Evolutionary conservation across 2,329 filamentous ascomycete species (phyloP).

Genomic region (Aspergillus bombycis): DNA sequence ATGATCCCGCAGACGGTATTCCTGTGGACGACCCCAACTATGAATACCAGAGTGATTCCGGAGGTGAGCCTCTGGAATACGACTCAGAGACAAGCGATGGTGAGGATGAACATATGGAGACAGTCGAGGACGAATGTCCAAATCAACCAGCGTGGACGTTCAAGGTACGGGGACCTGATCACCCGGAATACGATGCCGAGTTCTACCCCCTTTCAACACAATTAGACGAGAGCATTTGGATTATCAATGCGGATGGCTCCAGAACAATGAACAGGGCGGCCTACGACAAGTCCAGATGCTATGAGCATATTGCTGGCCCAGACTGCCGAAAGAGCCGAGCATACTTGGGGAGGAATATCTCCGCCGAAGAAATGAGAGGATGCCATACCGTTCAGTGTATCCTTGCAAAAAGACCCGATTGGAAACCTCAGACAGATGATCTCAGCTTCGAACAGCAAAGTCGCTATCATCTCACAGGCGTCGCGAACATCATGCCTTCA

Average conservation of each 20-base stretch:
- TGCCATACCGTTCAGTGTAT: neutral
- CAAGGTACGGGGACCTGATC: neutral
- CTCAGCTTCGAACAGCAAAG: neutral
- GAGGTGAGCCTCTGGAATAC: neutral
- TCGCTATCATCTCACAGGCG: neutral
- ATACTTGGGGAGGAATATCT: neutral
- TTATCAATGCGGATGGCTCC: neutral
- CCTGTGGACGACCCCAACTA: neutral
- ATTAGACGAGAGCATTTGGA: neutral
- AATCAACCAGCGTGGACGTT: neutral
- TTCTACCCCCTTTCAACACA: neutral
- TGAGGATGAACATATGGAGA: neutral
- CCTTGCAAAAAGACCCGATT: neutral
- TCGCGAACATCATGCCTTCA: neutral
- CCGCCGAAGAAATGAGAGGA: neutral
- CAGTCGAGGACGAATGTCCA: rapidly evolving
- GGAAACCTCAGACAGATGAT: neutral
- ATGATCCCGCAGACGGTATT: neutral
- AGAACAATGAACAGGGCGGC: neutral
- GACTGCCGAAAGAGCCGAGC: neutral
- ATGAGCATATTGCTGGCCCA: neutral
- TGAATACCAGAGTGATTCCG: neutral
- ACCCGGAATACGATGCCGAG: neutral
- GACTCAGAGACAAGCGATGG: neutral
- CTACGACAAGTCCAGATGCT: neutral